phyloP scores from a whole-genome alignment of 768 basidiomycete genomes.

The Lactarius tabidus region DNA sequence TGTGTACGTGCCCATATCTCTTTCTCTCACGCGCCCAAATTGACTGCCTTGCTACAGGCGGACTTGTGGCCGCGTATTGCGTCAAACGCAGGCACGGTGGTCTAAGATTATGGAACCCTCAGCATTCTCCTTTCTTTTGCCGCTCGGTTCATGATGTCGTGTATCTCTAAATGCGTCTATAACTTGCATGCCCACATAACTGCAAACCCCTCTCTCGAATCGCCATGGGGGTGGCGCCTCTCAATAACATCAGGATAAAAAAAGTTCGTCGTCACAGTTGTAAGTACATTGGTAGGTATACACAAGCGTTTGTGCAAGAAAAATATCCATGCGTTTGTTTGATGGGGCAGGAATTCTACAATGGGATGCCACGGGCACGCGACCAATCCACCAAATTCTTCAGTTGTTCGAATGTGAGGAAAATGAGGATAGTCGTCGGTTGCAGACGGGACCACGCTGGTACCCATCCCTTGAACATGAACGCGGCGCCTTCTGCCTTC shows the following conservation, averaged over 20 bases:
- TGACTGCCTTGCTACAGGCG: constrained; percentile 46
- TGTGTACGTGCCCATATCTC: constrained; percentile 57
- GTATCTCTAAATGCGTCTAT: constrained; percentile 22
- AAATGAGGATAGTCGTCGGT: constrained; percentile 85
- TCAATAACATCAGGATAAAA: background rate
- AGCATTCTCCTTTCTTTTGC: constrained; percentile 24
- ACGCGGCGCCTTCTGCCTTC: constrained; percentile 73
- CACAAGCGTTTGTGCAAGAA: background rate
- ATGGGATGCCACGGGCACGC: constrained; percentile 19
- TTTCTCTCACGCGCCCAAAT: constrained; percentile 4
- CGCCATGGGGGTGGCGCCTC: background rate
- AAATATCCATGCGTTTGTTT: background rate
- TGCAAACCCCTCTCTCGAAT: background rate
- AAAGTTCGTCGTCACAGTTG: background rate
- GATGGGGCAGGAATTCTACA: constrained; percentile 8
- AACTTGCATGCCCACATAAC: constrained; percentile 17
- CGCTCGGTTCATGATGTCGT: constrained; percentile 22
- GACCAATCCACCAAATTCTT: constrained; percentile 67
- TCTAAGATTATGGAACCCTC: constrained; percentile 46
- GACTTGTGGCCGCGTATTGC: constrained; percentile 99
- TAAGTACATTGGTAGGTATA: constrained; percentile 20
- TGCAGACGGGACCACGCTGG: constrained; percentile 84
- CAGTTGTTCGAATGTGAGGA: constrained; percentile 78
- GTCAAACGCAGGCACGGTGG: constrained; percentile 97
- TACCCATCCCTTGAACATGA: constrained; percentile 92